Evolutionary conservation across 306 rosid species (phyloP).

Genomic region (Inga laurina): DNA sequence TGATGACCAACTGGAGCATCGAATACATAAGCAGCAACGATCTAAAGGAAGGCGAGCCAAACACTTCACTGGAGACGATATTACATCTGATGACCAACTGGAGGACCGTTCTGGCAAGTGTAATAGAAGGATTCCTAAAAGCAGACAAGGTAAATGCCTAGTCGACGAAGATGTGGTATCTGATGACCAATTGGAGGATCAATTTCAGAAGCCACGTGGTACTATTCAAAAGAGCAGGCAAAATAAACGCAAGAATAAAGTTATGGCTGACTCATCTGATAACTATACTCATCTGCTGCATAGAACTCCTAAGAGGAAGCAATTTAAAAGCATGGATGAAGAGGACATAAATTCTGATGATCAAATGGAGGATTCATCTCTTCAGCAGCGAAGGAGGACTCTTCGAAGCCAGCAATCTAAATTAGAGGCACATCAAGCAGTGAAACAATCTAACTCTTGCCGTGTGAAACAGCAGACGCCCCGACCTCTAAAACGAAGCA

Average conservation of each 20-base stretch:
- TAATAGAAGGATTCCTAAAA: slow-evolving; percentile 37
- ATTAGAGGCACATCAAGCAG: slow-evolving; percentile 44
- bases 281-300: slow-evolving; percentile 43
- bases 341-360: slow-evolving; percentile 51
- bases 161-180: slow-evolving; percentile 40
- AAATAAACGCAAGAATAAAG: slow-evolving; percentile 32
- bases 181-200: slow-evolving; percentile 39
- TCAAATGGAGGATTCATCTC: slow-evolving; percentile 43
- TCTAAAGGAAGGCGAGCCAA: slow-evolving; percentile 61
- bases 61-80: slow-evolving; percentile 31
- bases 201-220: slow-evolving; percentile 33
- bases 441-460: slow-evolving; percentile 48
- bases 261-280: slow-evolving; percentile 36
- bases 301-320: slow-evolving; percentile 59
- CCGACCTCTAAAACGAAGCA: slow-evolving; percentile 49
- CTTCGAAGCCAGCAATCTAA: slow-evolving; percentile 63
- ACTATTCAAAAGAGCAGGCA: slow-evolving; percentile 37
- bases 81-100: slow-evolving; percentile 37
- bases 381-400: slow-evolving; percentile 48
- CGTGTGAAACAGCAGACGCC: slow-evolving; percentile 49
- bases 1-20: slow-evolving; percentile 46
- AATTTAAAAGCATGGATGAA: slow-evolving; percentile 48
- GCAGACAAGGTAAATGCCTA: slow-evolving; percentile 32
- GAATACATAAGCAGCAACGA: slow-evolving; percentile 38
- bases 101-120: slow-evolving; percentile 31